Base-by-base conservation (phyloP, 371 early-diverging fungal species). In the Umbelopsis sp. region DNA sequence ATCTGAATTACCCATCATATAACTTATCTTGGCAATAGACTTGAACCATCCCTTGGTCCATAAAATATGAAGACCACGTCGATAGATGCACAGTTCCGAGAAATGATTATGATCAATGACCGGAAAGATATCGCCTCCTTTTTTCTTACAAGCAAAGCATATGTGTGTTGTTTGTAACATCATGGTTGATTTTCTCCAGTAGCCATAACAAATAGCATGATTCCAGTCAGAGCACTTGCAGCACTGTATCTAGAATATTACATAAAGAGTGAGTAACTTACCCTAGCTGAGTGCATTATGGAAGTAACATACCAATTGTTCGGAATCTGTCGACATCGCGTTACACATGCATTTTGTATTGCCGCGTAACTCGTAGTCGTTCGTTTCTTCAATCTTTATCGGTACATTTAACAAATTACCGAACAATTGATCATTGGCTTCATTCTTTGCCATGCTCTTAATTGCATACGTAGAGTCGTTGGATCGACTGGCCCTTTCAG, bases 101-200 rank as follows among this genome's bases (percentile, higher is more conserved):
- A 57, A 57, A 18, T 35, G 12, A 35, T 14, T 35, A 25, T 35
- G 29, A 18, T 57, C 57, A 35, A 57, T 57, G 35, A 18, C 18
- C 5, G 57, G 29, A 16, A 35, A 57, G 12, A 57, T 57, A 5
- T 35, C 37, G 16, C 57, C 57, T 7, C 16, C 18, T 8, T 29
- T 37, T 14, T 35, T 35, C 57, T 35, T 57, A n/a, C 57, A 57
- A 9, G 14, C 57, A 57, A 57, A 57, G 57, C 57, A 57, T 5
- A 57, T 35, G 48, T 48, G 48, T 18, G 20, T 20, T 18, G 10
- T 18, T 4, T 57, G 35, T 57, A 16, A 18, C 12, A 12, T 18
- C 18, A 35, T 11, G 12, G 4, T 57, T 4, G 6, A 4, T 41
- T 41, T 7, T 11, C 14, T 18, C 57, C 57, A 57, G 35, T 57